A percentile compares a stretch with the other conserved stretches of the same genome.
phyloP scores from a whole-genome alignment of 2,329 filamentous ascomycete species.

The Alternaria metachromatica region DNA sequence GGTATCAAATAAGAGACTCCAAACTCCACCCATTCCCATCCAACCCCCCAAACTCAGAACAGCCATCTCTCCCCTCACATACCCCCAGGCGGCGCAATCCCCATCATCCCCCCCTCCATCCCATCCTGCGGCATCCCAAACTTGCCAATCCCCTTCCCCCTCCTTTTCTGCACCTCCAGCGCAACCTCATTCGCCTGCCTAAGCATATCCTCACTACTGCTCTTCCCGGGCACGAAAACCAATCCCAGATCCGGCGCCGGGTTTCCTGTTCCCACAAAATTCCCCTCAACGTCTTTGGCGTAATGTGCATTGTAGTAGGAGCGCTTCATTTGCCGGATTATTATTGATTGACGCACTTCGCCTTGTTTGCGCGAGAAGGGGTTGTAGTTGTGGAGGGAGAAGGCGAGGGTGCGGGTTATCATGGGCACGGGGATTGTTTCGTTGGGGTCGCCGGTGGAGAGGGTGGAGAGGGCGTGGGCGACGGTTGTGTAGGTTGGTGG shows the following conservation, averaged over 20 bases:
- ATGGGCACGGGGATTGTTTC: conserved; percentile 24
- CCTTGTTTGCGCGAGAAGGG: conserved; percentile 20
- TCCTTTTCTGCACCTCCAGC: conserved; percentile 20
- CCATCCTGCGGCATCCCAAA: conserved; percentile 8
- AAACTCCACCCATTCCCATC: not conserved
- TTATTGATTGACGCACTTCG: conserved; percentile 2
- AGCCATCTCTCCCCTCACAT: not conserved
- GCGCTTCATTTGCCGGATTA: conserved; percentile 28
- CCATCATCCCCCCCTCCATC: not conserved
- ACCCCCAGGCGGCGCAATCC: too few relatives aligned
- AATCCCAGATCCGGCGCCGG: conserved; percentile 32
- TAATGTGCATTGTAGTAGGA: conserved; percentile 35
- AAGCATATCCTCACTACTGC: conserved; percentile 36
- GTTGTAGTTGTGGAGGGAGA: conserved; percentile 18
- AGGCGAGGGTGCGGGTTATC: conserved; percentile 10
- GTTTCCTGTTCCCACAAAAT: conserved; percentile 33
- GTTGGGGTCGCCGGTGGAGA: conserved; percentile 7
- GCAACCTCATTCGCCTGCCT: conserved; percentile 37
- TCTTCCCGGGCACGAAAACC: conserved; percentile 39
- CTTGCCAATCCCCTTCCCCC: conserved; percentile 17
- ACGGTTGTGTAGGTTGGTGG: conserved; percentile 17
- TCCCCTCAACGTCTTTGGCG: conserved; percentile 37
- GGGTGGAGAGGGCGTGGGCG: conserved; percentile 6
- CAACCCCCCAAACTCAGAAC: not conserved
- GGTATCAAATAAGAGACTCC: not conserved